Evolutionary conservation across 257 asterid genomes (phyloP), one percentile per base, ranked within the genome.

Genomic region (Plectranthus barbatus): DNA sequence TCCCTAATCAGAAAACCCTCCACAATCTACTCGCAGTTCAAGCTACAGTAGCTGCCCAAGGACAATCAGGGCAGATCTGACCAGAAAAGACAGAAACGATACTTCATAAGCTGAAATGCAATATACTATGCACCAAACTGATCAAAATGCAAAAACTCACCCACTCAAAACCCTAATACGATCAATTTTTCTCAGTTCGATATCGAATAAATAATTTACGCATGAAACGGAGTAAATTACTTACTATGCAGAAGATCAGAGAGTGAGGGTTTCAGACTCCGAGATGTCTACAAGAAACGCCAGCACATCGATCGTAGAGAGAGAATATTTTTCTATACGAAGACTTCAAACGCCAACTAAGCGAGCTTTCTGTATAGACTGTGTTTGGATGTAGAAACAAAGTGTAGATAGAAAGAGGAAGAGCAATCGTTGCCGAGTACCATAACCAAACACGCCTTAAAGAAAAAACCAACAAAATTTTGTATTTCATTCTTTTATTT

Each of bases 81-180:
- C 57, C 60, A 40, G 61, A 54, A 5, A 49, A 60, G 49, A 62
- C 24, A 17, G 42, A 39, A 41, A 3, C 24, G 49, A 54, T 9
- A 64, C 40, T 23, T 66, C 68, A 40, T 60, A 9, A 66, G 74
- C 64, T 64, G 60, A 73, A 59, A 67, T 60, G 71, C 66, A 21
- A 58, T 14, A 37, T 10, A 59, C 40, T 11, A 7, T 9, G 42
- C 13, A 37, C 54, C 11, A 44, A 51, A 9, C 4, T 6, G 55
- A 40, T 33, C 15, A 5, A 59, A 53, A n/a, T 14, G 26, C 34
- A 17, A 21, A n/a, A 33, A 31, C 39, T 17, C 33, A 39, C 33
- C 15, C 59, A 17, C 41, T 53, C 24, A 47, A 75, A 74, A 77
- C 76, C 80, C 84, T 69, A 70, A 70, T 31, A 66, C 14, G 67